Evolutionary conservation across 495 filamentous ascomycete genomes (phyloP).

Genomic region (Hyaloscypha finlandica): DNA sequence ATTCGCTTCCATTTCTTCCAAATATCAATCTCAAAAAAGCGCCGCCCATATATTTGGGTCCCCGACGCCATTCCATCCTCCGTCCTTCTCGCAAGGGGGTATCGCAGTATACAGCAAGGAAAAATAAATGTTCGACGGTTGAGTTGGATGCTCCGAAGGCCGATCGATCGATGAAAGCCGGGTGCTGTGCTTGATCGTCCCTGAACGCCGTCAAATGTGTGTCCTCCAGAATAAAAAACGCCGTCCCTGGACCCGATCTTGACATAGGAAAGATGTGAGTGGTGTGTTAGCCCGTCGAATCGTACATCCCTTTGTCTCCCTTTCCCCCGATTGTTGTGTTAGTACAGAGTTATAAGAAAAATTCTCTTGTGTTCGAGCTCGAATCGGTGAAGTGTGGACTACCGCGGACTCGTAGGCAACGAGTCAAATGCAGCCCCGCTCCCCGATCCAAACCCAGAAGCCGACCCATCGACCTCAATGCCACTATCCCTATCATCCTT

Average conservation of each 20-base stretch:
- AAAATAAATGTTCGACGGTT: slow-evolving; percentile 19
- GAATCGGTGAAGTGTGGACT: not conserved
- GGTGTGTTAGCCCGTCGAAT: slow-evolving; percentile 6
- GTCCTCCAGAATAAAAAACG: not conserved
- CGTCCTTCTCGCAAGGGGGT: slow-evolving; percentile 16
- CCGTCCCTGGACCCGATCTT: not conserved
- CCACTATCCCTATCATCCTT: slow-evolving; percentile 54
- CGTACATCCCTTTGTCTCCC: not conserved
- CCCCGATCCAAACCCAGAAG: not conserved
- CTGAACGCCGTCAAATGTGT: slow-evolving; percentile 4
- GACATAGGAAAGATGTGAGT: slow-evolving; percentile 14
- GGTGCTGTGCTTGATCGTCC: not conserved
- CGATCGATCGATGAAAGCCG: too few species aligned
- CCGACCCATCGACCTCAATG: slow-evolving; percentile 42
- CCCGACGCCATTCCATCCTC: slow-evolving; percentile 16
- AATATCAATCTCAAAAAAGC: slow-evolving; percentile 2
- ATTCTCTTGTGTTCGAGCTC: not conserved
- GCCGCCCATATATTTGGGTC: not conserved
- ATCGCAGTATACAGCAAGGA: slow-evolving; percentile 31
- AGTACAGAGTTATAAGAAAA: not conserved
- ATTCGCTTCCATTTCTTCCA: not conserved
- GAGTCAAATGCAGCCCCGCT: not conserved
- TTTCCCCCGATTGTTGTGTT: slow-evolving; percentile 5
- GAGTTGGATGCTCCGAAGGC: not conserved
- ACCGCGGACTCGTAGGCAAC: slow-evolving; percentile 1